Conservation (phyloP, 306 rosid species). For the Inga oerstediana region DNA sequence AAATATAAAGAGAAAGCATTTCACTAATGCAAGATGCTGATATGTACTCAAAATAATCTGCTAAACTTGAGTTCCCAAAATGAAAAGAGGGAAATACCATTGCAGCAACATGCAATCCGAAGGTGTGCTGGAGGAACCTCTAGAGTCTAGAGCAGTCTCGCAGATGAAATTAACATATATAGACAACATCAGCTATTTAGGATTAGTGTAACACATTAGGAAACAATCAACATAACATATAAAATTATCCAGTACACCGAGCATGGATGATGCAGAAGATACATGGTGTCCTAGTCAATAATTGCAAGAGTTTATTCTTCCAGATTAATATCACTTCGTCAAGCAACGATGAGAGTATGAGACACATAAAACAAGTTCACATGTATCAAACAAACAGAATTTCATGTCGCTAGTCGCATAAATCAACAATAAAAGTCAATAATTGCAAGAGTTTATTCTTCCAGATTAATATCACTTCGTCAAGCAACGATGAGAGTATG, state of each 20-base stretch:
- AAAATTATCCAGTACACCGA: conserved; percentile 4
- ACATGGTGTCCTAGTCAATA: not conserved
- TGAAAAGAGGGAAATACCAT: not conserved
- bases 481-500: not conserved
- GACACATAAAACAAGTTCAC: conserved; percentile 11
- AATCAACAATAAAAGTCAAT: too few relatives aligned
- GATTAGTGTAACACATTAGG: not conserved
- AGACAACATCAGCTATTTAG: not conserved
- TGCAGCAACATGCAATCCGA: not conserved
- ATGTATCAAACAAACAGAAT: conserved; percentile 15
- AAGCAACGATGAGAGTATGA: not conserved
- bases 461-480: not conserved
- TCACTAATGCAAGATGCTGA: not conserved
- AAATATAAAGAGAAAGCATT: not conserved
- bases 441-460: conserved; percentile 6
- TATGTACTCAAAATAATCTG: conserved; percentile 9
- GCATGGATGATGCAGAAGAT: conserved; percentile 13
- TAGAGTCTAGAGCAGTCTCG: not conserved
- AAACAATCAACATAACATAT: conserved; percentile 16
- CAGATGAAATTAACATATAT: not conserved
- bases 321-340: conserved; percentile 1
- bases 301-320: conserved; percentile 10
- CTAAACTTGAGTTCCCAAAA: conserved; percentile 12
- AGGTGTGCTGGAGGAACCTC: not conserved
- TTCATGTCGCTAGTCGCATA: not conserved